Conservation (phyloP, 2,329 filamentous ascomycete genomes). For the Talaromyces sp. region DNA sequence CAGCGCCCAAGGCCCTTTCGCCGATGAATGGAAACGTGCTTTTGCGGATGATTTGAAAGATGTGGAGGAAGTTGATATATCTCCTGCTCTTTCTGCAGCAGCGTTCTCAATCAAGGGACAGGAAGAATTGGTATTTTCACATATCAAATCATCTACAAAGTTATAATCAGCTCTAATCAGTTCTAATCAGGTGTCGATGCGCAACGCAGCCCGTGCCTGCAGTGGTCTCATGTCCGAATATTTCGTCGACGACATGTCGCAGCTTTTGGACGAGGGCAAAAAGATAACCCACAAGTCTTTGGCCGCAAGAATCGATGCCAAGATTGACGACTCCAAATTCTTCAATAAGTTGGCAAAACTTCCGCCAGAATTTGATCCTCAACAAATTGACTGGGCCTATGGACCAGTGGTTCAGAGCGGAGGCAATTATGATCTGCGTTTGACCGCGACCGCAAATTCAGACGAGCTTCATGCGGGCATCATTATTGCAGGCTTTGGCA, state of each 20-base stretch:
- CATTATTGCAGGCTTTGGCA: conserved; percentile 85
- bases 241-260: conserved; percentile 97
- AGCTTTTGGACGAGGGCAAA: conserved; percentile 91
- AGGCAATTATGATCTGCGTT: conserved; percentile 87
- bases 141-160: background rate
- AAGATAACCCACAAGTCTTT: conserved; percentile 88
- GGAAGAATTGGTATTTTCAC: conserved; percentile 65
- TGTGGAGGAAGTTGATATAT: conserved; percentile 82
- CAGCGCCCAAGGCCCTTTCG: conserved; percentile 78
- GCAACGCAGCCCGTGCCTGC: conserved; percentile 89
- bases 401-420: conserved; percentile 91
- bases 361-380: conserved; percentile 78
- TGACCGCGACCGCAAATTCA: conserved; percentile 73
- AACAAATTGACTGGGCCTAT: conserved; percentile 91
- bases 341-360: conserved; percentile 83
- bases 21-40: conserved; percentile 91
- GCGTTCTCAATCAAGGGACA: conserved; percentile 94
- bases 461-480: conserved; percentile 85
- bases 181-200: conserved; percentile 68
- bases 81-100: conserved; percentile 72
- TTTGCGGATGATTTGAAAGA: conserved; percentile 78
- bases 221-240: conserved; percentile 93
- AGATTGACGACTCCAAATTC: conserved; percentile 90
- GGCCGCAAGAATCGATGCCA: conserved; percentile 81
- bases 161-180: background rate